A percentile compares a stretch with the other conserved stretches of the same genome.
phyloP scores from a whole-genome alignment of 1,284 basidiomycete species.

The Exobasidium cylindrosporum region DNA sequence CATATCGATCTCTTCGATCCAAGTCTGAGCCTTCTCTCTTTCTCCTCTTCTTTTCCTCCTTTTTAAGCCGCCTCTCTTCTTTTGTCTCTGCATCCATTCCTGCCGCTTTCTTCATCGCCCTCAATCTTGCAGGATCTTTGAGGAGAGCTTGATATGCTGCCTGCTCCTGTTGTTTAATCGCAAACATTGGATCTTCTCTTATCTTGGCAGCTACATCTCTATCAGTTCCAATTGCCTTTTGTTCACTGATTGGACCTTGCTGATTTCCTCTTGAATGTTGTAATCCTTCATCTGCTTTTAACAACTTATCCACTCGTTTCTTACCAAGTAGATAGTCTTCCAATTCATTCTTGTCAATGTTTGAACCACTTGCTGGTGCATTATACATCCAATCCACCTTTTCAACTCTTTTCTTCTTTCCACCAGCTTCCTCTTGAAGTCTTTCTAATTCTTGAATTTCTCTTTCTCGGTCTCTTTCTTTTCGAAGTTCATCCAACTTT shows the following conservation, averaged over 20 bases:
- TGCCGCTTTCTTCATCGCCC: conserved; percentile 59
- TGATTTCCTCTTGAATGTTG: conserved; percentile 27
- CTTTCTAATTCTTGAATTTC: conserved; percentile 94
- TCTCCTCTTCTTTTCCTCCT: conserved; percentile 66
- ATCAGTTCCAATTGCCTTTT: conserved; percentile 78
- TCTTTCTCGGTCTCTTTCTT: conserved; percentile 94
- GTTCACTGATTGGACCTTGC: conserved; percentile 12
- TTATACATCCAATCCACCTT: conserved; percentile 99
- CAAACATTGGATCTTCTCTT: conserved; percentile 88
- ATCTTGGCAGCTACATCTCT: conserved; percentile 89
- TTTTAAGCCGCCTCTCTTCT: conserved; percentile 57
- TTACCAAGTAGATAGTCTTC: conserved; percentile 98
- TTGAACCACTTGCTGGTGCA: conserved; percentile 81
- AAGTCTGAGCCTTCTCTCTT: conserved; percentile 59
- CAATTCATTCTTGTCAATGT: conserved; percentile 68
- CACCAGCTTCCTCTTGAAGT: conserved; percentile 73
- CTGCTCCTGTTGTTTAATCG: conserved; percentile 97
- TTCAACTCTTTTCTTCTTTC: conserved; percentile 79
- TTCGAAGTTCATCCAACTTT: conserved; percentile 89
- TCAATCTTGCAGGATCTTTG: conserved; percentile 83
- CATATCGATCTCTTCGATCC: conserved; percentile 56
- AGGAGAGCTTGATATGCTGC: conserved; percentile 83
- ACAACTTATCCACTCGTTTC: conserved; percentile 92
- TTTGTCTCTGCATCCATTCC: conserved; percentile 62
- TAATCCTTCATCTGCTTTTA: conserved; percentile 59